Conservation (phyloP, 2,329 filamentous ascomycete species). For the Neurospora crassa region DNA sequence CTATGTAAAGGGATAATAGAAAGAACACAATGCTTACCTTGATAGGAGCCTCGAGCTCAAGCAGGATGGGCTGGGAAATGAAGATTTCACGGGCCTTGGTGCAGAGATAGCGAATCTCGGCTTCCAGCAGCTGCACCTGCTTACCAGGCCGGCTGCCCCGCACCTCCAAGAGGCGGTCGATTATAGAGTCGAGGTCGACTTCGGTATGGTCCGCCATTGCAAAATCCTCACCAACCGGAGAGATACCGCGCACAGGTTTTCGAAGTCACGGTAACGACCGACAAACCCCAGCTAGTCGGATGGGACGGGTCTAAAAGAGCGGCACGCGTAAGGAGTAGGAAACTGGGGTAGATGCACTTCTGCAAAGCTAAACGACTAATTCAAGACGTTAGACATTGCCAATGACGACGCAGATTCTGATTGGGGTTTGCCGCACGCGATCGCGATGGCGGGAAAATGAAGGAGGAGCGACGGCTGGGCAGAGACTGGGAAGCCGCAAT, state of each 20-base stretch:
- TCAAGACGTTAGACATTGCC: conserved; percentile 9
- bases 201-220: conserved; percentile 64
- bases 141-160: conserved; percentile 96
- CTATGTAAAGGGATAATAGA: conserved; percentile 2
- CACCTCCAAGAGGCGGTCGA: conserved; percentile 95
- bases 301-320: conserved; percentile 10
- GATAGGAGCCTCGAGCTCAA: conserved; percentile 96
- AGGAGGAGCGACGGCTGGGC: not conserved
- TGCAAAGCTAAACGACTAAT: conserved; percentile 8
- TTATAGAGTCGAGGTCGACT: conserved; percentile 98
- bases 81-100: conserved; percentile 99
- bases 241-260: conserved; percentile 28
- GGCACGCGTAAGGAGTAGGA: conserved; percentile 11
- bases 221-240: conserved; percentile 31
- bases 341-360: conserved; percentile 17
- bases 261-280: conserved; percentile 16
- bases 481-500: conserved; percentile 8
- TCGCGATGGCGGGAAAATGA: not conserved
- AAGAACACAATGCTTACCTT: conserved; percentile 56
- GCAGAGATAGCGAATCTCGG: conserved; percentile 94
- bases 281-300: conserved; percentile 20
- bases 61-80: conserved; percentile 95
- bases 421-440: not conserved
- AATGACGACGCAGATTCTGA: not conserved
- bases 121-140: conserved; percentile 93